These are phyloP conservation scores for Oryza brachyantha DNA, from an alignment of 176 grass and related monocot species.

Conservation along the genomic window DNA sequence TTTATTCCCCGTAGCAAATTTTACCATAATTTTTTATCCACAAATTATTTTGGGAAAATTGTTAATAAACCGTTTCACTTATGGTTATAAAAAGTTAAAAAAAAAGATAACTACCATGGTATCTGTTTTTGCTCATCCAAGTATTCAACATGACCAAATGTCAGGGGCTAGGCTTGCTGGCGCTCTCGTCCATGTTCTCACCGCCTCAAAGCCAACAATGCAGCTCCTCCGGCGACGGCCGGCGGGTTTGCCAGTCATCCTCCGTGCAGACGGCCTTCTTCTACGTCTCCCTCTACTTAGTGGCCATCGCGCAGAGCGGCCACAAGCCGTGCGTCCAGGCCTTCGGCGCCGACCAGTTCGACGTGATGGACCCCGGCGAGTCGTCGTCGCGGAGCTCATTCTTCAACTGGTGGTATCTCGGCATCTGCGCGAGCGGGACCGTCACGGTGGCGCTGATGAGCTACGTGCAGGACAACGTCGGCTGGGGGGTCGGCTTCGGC, in stretches of 20 bases:
- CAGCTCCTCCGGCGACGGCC: neutral
- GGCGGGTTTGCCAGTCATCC: neutral
- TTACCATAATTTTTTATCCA: no score
- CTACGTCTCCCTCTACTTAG: constrained; percentile 58
- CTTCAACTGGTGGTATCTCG: constrained; percentile 76
- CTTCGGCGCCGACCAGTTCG: constrained; percentile 68
- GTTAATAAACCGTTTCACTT: no score
- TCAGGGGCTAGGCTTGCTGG: constrained; percentile 48
- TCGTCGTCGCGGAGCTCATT: constrained; percentile 39
- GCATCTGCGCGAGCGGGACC: constrained; percentile 21
- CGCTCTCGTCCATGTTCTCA: constrained; percentile 31
- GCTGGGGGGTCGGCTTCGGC: constrained; percentile 58
- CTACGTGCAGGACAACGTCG: constrained; percentile 62
- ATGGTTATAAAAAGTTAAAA: no score
- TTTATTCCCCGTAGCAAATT: no score
- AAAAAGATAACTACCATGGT: no score
- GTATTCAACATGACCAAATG: neutral
- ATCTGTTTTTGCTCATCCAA: neutral
- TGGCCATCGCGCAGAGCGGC: constrained; percentile 56
- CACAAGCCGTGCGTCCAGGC: constrained; percentile 65
- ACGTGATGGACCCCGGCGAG: constrained; percentile 38
- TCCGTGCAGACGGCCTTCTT: constrained; percentile 34
- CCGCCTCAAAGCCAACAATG: neutral
- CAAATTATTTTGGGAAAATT: no score
- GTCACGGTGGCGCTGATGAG: constrained; percentile 30